These are phyloP conservation scores for Chlorella sp. DNA, from an alignment of 139 green algal species.

Conservation along the genomic window DNA sequence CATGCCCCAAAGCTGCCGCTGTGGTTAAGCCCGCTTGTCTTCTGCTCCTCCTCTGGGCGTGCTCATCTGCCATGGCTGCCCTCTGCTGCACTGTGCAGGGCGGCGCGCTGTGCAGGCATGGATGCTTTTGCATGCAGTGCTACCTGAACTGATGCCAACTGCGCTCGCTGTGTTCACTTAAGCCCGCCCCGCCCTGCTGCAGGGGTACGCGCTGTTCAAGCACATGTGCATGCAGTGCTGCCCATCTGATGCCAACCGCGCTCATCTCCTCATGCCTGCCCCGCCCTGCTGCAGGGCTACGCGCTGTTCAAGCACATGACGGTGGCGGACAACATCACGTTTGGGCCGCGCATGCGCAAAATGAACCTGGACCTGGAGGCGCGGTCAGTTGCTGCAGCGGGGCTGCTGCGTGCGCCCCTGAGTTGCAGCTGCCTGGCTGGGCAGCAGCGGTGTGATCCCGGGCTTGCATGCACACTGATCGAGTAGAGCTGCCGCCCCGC, in stretches of 20 bases:
- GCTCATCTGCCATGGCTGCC: too few species aligned
- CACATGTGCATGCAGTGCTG: background rate
- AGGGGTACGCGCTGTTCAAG: slow-evolving; percentile 90
- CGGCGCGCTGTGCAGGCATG: slow-evolving; percentile 88
- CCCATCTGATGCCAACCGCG: background rate
- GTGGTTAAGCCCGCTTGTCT: too few species aligned
- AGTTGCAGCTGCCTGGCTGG: too few species aligned
- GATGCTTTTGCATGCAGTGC: background rate
- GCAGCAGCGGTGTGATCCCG: too few species aligned
- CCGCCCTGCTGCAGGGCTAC: slow-evolving; percentile 66
- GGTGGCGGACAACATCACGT: slow-evolving; percentile 89
- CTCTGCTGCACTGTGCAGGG: too few species aligned
- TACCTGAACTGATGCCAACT: background rate
- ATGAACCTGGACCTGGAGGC: slow-evolving; percentile 71
- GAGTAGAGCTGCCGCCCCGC: too few species aligned
- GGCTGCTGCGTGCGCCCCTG: too few species aligned
- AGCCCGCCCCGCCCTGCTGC: background rate
- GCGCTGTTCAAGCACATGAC: slow-evolving; percentile 95
- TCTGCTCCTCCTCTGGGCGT: too few species aligned
- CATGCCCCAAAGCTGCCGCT: too few species aligned
- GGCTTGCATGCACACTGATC: too few species aligned
- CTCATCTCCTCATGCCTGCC: background rate
- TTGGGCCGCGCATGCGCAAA: slow-evolving; percentile 81
- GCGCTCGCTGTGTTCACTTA: background rate
- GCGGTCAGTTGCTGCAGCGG: slow-evolving; percentile 40